Conservation (phyloP, 2,329 filamentous ascomycete genomes). For the Madurella fahalii region DNA sequence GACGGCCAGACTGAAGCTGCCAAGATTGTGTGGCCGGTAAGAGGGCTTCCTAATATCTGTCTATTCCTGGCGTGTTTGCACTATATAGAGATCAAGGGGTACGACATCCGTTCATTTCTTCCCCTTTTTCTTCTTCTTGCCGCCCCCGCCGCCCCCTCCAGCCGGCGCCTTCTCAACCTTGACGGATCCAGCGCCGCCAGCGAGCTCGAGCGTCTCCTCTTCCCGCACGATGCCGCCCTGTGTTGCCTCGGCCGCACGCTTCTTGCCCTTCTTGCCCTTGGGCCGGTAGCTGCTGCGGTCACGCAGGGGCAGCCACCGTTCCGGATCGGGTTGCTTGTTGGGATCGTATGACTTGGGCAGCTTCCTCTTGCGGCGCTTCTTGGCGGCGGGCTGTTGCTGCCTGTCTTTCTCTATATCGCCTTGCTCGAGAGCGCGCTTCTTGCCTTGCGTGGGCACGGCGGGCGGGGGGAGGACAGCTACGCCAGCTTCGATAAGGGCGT, state of each 20-base stretch:
- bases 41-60: too few relatives aligned
- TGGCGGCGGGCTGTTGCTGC: slow-evolving; percentile 33
- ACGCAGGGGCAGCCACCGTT: slow-evolving; percentile 87
- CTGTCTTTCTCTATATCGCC: slow-evolving; percentile 30
- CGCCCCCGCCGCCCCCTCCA: slow-evolving; percentile 24
- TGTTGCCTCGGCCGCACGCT: slow-evolving; percentile 71
- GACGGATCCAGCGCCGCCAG: slow-evolving; percentile 58
- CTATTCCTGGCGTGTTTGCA: too few relatives aligned
- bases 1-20: too few relatives aligned
- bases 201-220: slow-evolving; percentile 62
- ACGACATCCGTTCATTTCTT: slow-evolving; percentile 43
- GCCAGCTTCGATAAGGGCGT: slow-evolving; percentile 61
- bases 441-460: slow-evolving; percentile 33
- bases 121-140: slow-evolving; percentile 36
- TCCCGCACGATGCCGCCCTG: slow-evolving; percentile 81
- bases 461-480: slow-evolving; percentile 48
- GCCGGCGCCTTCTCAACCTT: slow-evolving; percentile 58
- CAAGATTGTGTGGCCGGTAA: too few relatives aligned
- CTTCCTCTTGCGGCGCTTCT: slow-evolving; percentile 54
- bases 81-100: not conserved
- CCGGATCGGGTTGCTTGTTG: slow-evolving; percentile 77
- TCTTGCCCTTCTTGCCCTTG: slow-evolving; percentile 88
- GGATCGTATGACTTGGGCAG: slow-evolving; percentile 72
- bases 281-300: slow-evolving; percentile 86
- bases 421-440: slow-evolving; percentile 43